Evolutionary conservation across 2,329 filamentous ascomycete genomes (phyloP).

Genomic region (Colletotrichum filicis): DNA sequence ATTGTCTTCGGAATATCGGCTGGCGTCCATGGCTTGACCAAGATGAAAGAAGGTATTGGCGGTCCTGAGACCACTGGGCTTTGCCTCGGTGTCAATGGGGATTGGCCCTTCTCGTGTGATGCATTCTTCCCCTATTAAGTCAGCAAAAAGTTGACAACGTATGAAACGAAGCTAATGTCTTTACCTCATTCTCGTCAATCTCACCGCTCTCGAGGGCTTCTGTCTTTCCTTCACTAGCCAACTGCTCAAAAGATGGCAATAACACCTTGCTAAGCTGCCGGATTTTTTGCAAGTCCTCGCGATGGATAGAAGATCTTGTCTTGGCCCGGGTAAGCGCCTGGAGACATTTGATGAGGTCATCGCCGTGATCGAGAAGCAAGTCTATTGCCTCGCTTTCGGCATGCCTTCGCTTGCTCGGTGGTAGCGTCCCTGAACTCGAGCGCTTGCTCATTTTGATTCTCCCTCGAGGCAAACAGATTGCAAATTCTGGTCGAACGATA

Average conservation of each 20-base stretch:
- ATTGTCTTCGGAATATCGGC: constrained; percentile 58
- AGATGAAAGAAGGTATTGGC: constrained; percentile 28
- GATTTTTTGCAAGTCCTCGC: constrained; percentile 10
- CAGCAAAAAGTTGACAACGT: background rate
- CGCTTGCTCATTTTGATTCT: constrained; percentile 27
- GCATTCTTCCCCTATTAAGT: background rate
- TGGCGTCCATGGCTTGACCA: constrained; percentile 60
- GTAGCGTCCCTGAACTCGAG: constrained; percentile 17
- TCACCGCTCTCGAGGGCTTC: background rate
- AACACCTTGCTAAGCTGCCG: constrained; percentile 40
- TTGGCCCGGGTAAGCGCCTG: constrained; percentile 45
- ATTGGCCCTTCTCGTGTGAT: background rate
- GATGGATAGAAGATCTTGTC: background rate
- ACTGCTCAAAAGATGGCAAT: constrained; percentile 42
- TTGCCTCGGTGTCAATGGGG: background rate
- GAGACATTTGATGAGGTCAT: constrained; percentile 52
- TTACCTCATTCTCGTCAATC: background rate
- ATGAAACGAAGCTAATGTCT: too few relatives aligned
- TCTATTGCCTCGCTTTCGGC: constrained; percentile 40
- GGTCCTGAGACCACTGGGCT: background rate
- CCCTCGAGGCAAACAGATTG: background rate
- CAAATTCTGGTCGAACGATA: too few relatives aligned
- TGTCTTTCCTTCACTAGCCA: constrained; percentile 8
- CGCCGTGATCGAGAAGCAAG: constrained; percentile 46
- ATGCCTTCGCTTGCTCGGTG: constrained; percentile 37